Percentiles rank a stretch among this genome's conserved stretches.
Evolutionary conservation across 495 filamentous ascomycete genomes (phyloP).

Genomic region (Penicillium arizonense): DNA sequence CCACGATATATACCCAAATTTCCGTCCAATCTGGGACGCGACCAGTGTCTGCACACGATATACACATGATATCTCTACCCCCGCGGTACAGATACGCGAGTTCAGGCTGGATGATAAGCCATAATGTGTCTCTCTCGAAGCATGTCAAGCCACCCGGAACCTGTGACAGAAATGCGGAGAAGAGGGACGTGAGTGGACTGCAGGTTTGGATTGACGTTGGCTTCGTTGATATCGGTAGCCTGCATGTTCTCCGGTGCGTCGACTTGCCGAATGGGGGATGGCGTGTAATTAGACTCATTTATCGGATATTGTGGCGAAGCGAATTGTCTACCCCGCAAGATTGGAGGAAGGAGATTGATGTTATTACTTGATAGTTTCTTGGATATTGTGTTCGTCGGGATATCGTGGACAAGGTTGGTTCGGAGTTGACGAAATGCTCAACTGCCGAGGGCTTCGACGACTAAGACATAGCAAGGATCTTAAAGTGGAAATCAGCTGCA

Average conservation of each 20-base stretch:
- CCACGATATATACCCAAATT: no score
- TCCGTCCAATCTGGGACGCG: no score
- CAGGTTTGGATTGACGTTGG: neutral
- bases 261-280: conserved; percentile 9
- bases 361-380: neutral
- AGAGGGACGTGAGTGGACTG: neutral
- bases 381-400: no score
- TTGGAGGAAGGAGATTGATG: neutral
- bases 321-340: neutral
- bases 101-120: neutral
- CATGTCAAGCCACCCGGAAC: no score
- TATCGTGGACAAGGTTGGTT: no score
- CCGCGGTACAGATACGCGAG: neutral
- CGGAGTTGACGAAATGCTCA: no score
- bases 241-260: conserved; percentile 4
- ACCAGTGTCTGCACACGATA: conserved; percentile 6
- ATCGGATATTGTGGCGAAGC: neutral
- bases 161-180: neutral
- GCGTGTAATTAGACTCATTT: neutral
- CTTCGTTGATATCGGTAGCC: neutral
- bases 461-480: no score
- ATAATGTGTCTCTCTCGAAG: neutral
- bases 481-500: no score
- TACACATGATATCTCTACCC: neutral
- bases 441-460: no score